Conservation (phyloP, 2,329 filamentous ascomycete species). For the Verticillium albo-atrum region DNA sequence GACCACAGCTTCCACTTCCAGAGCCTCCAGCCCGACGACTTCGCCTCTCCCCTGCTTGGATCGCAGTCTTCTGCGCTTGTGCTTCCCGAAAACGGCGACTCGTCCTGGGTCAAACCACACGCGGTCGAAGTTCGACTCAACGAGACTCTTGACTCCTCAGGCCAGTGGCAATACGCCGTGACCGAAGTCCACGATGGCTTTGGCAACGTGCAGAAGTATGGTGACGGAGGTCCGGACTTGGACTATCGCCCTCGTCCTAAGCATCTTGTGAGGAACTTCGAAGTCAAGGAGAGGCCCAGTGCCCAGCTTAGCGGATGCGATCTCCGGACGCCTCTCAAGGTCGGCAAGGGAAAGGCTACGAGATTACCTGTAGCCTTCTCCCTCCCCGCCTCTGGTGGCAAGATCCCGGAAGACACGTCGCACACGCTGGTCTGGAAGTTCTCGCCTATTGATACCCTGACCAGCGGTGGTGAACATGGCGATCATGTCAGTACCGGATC, state of each 20-base stretch:
- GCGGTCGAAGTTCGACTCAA: conserved; percentile 79
- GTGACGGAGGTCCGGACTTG: conserved; percentile 60
- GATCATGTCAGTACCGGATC: conserved; percentile 52
- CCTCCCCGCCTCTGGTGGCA: conserved; percentile 44
- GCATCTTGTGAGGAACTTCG: conserved; percentile 70
- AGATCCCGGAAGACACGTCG: conserved; percentile 54
- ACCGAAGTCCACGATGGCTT: conserved; percentile 90
- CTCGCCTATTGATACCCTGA: conserved; percentile 66
- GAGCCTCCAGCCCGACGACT: conserved; percentile 85
- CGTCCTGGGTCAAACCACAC: conserved; percentile 75
- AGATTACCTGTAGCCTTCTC: conserved; percentile 69
- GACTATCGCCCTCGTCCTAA: conserved; percentile 57
- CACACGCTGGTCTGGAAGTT: conserved; percentile 80
- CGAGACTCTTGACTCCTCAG: conserved; percentile 76
- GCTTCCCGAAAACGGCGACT: conserved; percentile 56
- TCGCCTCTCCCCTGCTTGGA: conserved; percentile 70
- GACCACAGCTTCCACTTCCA: conserved; percentile 86
- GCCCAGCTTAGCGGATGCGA: conserved; percentile 72
- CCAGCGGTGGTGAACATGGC: conserved; percentile 65
- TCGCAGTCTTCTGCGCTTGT: conserved; percentile 55
- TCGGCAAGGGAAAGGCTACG: conserved; percentile 67
- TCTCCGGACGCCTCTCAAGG: conserved; percentile 73
- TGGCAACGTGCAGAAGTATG: conserved; percentile 80
- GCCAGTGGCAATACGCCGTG: conserved; percentile 84
- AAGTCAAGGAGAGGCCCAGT: conserved; percentile 81